Percentiles rank a stretch among this genome's conserved stretches.
These are phyloP conservation scores for Nigrospora sphaerica DNA, from an alignment of 2,329 filamentous ascomycete genomes.

Conservation along the genomic window DNA sequence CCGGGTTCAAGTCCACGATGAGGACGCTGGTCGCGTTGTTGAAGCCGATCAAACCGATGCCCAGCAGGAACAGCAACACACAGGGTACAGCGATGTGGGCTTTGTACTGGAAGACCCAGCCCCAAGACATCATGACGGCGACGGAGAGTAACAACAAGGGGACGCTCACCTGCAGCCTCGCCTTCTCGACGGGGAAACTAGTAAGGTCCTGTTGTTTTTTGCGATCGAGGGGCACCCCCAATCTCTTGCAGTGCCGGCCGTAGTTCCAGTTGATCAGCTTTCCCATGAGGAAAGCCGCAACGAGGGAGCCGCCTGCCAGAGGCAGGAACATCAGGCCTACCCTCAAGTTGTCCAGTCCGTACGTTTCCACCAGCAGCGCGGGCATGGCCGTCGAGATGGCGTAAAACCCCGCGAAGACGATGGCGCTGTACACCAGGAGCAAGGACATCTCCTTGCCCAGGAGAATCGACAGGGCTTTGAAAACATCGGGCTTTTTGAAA, in stretches of 20 bases:
- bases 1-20: slow-evolving; percentile 36
- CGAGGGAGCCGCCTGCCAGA: slow-evolving; percentile 26
- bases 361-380: slow-evolving; percentile 31
- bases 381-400: slow-evolving; percentile 23
- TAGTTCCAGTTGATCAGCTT: slow-evolving; percentile 55
- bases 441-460: slow-evolving; percentile 27
- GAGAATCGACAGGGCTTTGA: slow-evolving; percentile 25
- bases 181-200: slow-evolving; percentile 23
- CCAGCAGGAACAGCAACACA: slow-evolving; percentile 27
- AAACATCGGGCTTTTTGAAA: slow-evolving; percentile 20
- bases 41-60: slow-evolving; percentile 28
- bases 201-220: slow-evolving; percentile 31
- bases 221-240: slow-evolving; percentile 40
- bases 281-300: slow-evolving; percentile 29
- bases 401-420: slow-evolving; percentile 27
- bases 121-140: slow-evolving; percentile 27
- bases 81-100: slow-evolving; percentile 25
- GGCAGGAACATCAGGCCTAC: slow-evolving; percentile 33
- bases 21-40: slow-evolving; percentile 34
- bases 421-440: slow-evolving; percentile 23
- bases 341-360: slow-evolving; percentile 43
- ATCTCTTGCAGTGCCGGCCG: slow-evolving; percentile 39
- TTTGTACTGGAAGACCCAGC: slow-evolving; percentile 25
- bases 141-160: slow-evolving; percentile 37
- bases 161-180: slow-evolving; percentile 25